Percentiles rank a stretch among this genome's conserved stretches.
Evolutionary conservation across 352 stramenopile genomes (phyloP).

Genomic region (Phytophthora citrophthora): DNA sequence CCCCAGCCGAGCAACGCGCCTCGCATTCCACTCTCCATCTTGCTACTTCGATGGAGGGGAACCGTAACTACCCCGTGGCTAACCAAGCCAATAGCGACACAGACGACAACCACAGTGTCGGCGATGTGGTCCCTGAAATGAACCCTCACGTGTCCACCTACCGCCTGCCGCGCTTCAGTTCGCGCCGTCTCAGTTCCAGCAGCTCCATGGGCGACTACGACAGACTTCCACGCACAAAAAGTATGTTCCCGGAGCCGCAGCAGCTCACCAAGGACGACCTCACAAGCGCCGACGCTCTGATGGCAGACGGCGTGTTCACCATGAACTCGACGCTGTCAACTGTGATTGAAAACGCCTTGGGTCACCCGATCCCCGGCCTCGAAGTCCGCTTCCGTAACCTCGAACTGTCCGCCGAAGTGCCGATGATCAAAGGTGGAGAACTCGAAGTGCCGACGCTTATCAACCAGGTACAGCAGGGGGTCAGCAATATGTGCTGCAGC

Average conservation of each 20-base stretch:
- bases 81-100: constrained; percentile 5
- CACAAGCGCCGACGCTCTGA: constrained; percentile 56
- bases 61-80: neutral
- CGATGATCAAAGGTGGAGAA: constrained; percentile 25
- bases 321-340: constrained; percentile 62
- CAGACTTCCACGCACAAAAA: constrained; percentile 26
- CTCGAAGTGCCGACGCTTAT: constrained; percentile 49
- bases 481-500: constrained; percentile 16
- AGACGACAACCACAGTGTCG: constrained; percentile 21
- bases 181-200: constrained; percentile 30
- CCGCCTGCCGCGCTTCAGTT: constrained; percentile 40
- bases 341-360: constrained; percentile 52
- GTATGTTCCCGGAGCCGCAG: constrained; percentile 36
- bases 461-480: constrained; percentile 38
- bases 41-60: constrained; percentile 17
- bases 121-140: constrained; percentile 23
- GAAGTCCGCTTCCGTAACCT: constrained; percentile 66
- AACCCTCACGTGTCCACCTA: constrained; percentile 19
- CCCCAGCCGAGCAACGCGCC: constrained; percentile 10
- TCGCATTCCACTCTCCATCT: neutral
- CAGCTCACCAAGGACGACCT: constrained; percentile 39
- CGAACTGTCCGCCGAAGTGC: constrained; percentile 41
- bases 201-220: constrained; percentile 25
- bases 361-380: constrained; percentile 50
- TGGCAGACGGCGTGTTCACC: constrained; percentile 51